A percentile compares a stretch with the other conserved stretches of the same genome.
Evolutionary conservation across 23 red algal genomes (phyloP).

Genomic region (Gracilariopsis chorda): DNA sequence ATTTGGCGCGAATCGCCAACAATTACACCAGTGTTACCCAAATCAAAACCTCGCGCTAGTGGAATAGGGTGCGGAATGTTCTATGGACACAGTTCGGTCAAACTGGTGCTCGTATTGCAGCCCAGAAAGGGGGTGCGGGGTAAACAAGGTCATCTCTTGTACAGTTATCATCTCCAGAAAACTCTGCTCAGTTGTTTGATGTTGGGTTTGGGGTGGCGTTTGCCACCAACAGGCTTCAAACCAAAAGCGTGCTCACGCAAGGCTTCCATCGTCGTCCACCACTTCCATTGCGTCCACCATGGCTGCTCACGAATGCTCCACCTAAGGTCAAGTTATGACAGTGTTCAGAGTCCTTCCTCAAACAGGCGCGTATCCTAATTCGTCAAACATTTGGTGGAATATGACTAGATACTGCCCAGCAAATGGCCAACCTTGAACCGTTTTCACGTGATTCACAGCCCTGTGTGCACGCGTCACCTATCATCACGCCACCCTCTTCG

Average conservation of each 20-base stretch:
- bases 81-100: no score
- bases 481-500: conserved; percentile 6
- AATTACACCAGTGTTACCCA: no score
- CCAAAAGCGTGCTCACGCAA: neutral
- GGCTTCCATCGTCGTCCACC: neutral
- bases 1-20: no score
- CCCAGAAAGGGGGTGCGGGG: no score
- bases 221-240: neutral
- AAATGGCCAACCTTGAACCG: neutral
- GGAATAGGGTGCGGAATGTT: no score
- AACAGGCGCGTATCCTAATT: neutral
- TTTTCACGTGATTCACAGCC: neutral
- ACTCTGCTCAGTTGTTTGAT: neutral
- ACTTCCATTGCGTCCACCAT: conserved; percentile 7
- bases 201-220: neutral
- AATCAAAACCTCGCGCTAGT: no score
- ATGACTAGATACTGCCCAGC: conserved; percentile 6
- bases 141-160: no score
- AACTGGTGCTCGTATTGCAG: no score
- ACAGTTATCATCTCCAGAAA: neutral
- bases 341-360: neutral
- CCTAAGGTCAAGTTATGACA: neutral
- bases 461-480: conserved; percentile 24
- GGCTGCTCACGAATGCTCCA: neutral
- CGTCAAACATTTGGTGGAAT: neutral